Base-by-base conservation (phyloP, 1,139 yeast genomes). In the Lodderomyces pseudojiufengensis region DNA sequence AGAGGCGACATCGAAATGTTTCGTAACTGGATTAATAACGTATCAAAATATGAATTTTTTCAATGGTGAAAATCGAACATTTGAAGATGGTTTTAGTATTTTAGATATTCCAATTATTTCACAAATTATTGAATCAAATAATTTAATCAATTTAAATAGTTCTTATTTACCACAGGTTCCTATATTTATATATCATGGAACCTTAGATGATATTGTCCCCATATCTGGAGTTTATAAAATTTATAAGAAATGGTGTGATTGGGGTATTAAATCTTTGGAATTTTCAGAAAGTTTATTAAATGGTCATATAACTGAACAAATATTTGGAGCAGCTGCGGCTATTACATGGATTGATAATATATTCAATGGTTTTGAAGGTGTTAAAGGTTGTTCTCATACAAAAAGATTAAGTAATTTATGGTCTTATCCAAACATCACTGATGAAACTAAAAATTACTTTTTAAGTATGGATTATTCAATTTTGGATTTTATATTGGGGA, bases 131-230 rank as follows among this genome's bases (percentile, higher is more conserved):
- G 34, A 36, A 13, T 48, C 54, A 3, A 55, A 57, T 32, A 56
- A 62, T 3, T 43, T 58, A 15, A 56, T 36, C 9, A 32, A 35
- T 9, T 36, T 40, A 21, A 28, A 38, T 24, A 24, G 27, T 9
- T 47, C 28, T 15, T 47, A 39, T 31, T 40, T 44, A 20, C 70
- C 70, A 1, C 45, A 59, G 28, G 51, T 62, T 11, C 70, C 70
- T 1, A 32, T 65, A 1, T 63, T 63, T 33, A 46, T 63, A 9
- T 63, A 54, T 46, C 70, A 64, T 37, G 65, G 65, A 2, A 33
- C 39, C 23, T 37, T 51, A 4, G 71, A 64, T 40, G 45, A 43
- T 5, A 48, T 64, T 35, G 59, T 61, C 18, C 67, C 68, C 1
- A 51, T 47, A 27, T 38, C 33, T 15, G 52, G 51, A 27, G 50